A percentile compares a stretch with the other conserved stretches of the same genome.
phyloP scores from a whole-genome alignment of 306 rosid species.

The Aeschynomene evenia region DNA sequence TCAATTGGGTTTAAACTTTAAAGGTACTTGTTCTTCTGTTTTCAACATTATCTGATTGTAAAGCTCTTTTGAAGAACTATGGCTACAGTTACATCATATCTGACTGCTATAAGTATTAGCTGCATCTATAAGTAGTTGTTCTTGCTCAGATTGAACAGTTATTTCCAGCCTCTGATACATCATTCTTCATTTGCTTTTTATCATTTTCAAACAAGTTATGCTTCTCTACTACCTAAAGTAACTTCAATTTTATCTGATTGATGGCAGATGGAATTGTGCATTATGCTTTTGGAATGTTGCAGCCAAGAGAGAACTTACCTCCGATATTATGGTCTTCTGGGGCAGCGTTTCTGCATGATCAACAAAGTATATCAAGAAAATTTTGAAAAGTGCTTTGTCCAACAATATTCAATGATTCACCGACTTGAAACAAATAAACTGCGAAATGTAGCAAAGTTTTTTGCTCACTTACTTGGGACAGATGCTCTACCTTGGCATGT shows the following conservation, averaged over 20 bases:
- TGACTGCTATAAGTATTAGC: background rate
- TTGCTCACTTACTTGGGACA: constrained; percentile 90
- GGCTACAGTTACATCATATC: background rate
- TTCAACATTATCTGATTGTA: background rate
- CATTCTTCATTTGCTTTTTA: background rate
- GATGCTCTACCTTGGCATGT: constrained; percentile 90
- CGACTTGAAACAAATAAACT: constrained; percentile 83
- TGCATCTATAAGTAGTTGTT: background rate
- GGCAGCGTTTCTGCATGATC: constrained; percentile 86
- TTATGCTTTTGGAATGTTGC: constrained; percentile 90
- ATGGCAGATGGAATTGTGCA: constrained; percentile 73
- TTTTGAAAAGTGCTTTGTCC: constrained; percentile 89
- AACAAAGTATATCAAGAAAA: constrained; percentile 88
- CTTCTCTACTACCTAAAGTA: background rate
- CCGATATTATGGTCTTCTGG: constrained; percentile 85
- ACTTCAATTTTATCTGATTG: constrained; percentile 4
- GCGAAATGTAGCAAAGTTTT: constrained; percentile 79
- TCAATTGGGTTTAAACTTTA: background rate
- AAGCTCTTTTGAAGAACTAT: background rate
- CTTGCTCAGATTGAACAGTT: background rate
- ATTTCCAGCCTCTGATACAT: background rate
- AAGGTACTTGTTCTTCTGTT: background rate
- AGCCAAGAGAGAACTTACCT: constrained; percentile 90
- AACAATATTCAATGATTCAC: constrained; percentile 89
- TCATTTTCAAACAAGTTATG: background rate